These are phyloP conservation scores for Pistacia integerrima DNA, from an alignment of 345 rosid genomes.

Conservation along the genomic window DNA sequence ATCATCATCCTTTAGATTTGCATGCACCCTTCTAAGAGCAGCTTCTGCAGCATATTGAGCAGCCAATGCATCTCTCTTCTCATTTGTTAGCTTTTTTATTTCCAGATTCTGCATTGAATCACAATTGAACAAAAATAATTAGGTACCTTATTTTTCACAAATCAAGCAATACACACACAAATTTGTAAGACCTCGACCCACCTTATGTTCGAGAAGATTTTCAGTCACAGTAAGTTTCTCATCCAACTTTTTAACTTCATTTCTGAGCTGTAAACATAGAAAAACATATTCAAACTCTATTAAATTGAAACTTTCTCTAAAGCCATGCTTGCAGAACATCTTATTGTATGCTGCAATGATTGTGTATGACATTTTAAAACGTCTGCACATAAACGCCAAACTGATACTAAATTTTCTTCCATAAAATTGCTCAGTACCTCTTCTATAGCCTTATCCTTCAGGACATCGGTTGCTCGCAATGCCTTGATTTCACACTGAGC, in stretches of 20 bases:
- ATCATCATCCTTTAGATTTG: slow-evolving; percentile 68
- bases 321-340: background rate
- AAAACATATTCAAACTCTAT: background rate
- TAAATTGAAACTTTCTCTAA: too few species aligned
- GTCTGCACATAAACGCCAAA: too few species aligned
- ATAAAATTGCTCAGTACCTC: slow-evolving; percentile 48
- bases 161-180: background rate
- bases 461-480: slow-evolving; percentile 60
- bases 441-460: slow-evolving; percentile 65
- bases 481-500: slow-evolving; percentile 68
- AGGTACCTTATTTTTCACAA: slow-evolving; percentile 8
- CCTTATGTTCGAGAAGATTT: slow-evolving; percentile 66
- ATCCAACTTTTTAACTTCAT: slow-evolving; percentile 50
- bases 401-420: background rate
- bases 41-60: slow-evolving; percentile 94
- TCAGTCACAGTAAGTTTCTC: slow-evolving; percentile 54
- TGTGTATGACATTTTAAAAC: background rate
- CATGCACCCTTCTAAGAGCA: slow-evolving; percentile 74
- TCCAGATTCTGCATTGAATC: slow-evolving; percentile 63
- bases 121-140: slow-evolving; percentile 14
- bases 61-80: slow-evolving; percentile 81
- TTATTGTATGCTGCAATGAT: background rate
- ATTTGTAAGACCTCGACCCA: slow-evolving; percentile 19
- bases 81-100: slow-evolving; percentile 58
- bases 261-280: slow-evolving; percentile 52